Evolutionary conservation across 2,329 filamentous ascomycete species (phyloP).

Genomic region (Hypoxylon sp.): DNA sequence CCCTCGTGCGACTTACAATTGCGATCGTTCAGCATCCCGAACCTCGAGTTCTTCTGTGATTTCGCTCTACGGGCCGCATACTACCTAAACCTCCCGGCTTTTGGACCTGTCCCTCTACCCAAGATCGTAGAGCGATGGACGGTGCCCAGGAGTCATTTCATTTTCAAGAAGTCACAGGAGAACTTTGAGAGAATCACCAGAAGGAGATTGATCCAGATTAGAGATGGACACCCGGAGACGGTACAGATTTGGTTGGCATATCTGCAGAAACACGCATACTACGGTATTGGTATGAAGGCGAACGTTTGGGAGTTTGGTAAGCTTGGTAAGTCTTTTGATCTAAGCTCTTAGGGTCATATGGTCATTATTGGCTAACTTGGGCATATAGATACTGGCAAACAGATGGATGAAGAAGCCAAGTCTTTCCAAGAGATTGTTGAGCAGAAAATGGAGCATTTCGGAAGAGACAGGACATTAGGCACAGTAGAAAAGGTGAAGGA

Average conservation of each 20-base stretch:
- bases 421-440: constrained; percentile 60
- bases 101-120: constrained; percentile 87
- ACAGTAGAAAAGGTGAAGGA: constrained; percentile 71
- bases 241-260: constrained; percentile 95
- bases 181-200: constrained; percentile 96
- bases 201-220: constrained; percentile 89
- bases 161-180: constrained; percentile 97
- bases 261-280: constrained; percentile 90
- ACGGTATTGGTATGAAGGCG: constrained; percentile 99
- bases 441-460: constrained; percentile 70
- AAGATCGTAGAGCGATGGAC: constrained; percentile 94
- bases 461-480: constrained; percentile 64
- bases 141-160: constrained; percentile 88
- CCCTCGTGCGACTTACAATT: constrained; percentile 93
- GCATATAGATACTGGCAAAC: constrained; percentile 63
- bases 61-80: constrained; percentile 96
- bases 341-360: not conserved
- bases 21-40: constrained; percentile 89
- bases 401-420: constrained; percentile 59
- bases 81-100: constrained; percentile 88
- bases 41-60: constrained; percentile 94
- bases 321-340: constrained; percentile 67
- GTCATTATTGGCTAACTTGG: constrained; percentile 36
- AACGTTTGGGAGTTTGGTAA: constrained; percentile 92
- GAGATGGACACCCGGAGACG: constrained; percentile 88